These are phyloP conservation scores for Nicotiana obtusifolia DNA, from an alignment of 257 asterid species.

Conservation along the genomic window DNA sequence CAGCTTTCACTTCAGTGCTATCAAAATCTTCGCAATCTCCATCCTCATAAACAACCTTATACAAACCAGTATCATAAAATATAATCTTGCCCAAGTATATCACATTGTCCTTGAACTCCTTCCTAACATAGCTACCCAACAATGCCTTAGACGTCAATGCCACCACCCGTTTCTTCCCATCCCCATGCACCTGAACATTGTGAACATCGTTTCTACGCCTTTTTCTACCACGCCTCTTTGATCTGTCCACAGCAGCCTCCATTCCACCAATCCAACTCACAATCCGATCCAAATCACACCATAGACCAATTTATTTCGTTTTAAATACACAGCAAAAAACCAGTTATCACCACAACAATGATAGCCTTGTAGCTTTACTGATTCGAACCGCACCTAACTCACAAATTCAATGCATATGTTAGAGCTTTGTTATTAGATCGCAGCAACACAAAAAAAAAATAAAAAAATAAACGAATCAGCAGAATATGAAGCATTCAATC, in stretches of 20 bases:
- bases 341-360: not conserved
- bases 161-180: conserved; percentile 37
- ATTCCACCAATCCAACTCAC: conserved; percentile 22
- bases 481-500: conserved; percentile 4
- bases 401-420: not conserved
- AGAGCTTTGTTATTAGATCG: not conserved
- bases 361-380: not conserved
- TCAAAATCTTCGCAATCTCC: conserved; percentile 74
- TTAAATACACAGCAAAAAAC: not conserved
- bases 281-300: conserved; percentile 20
- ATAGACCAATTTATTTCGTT: not conserved
- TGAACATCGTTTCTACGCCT: conserved; percentile 45
- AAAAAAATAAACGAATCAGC: not conserved
- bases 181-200: conserved; percentile 29
- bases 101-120: conserved; percentile 56
- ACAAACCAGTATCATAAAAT: conserved; percentile 49
- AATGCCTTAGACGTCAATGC: conserved; percentile 42
- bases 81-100: conserved; percentile 55
- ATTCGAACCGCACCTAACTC: not conserved
- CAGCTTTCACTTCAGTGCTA: conserved; percentile 36
- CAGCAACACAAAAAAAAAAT: not conserved
- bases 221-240: conserved; percentile 54
- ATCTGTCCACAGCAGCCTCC: conserved; percentile 36
- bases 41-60: conserved; percentile 66
- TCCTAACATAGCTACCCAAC: conserved; percentile 60